These are phyloP conservation scores for Dimargaris xerosporica DNA, from an alignment of 192 early-diverging fungal species.

Conservation along the genomic window DNA sequence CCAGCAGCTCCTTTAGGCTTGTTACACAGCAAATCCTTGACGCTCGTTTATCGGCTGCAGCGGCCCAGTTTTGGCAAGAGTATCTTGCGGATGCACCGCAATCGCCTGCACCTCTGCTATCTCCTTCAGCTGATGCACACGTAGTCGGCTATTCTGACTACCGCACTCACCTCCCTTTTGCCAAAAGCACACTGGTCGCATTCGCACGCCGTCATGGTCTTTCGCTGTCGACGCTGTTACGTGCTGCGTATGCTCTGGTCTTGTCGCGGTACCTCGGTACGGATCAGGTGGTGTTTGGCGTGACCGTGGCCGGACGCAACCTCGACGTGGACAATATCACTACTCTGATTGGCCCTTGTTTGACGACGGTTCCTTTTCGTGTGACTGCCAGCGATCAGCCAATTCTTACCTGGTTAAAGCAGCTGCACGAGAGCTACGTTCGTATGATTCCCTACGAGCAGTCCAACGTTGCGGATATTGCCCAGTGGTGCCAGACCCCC, in stretches of 20 bases:
- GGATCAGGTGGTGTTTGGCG: not conserved
- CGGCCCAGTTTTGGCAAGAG: not conserved
- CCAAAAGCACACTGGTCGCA: not conserved
- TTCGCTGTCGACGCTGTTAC: not conserved
- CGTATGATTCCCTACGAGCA: not conserved
- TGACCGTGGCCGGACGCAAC: not conserved
- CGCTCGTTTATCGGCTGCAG: not conserved
- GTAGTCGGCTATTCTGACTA: no score
- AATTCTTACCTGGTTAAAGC: not conserved
- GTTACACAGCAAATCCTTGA: not conserved
- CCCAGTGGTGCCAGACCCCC: not conserved
- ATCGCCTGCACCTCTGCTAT: not conserved
- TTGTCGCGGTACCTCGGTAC: not conserved
- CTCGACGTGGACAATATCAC: not conserved
- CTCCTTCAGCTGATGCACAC: no score
- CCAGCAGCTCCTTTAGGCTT: no score
- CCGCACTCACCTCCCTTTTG: not conserved
- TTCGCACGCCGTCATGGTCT: not conserved
- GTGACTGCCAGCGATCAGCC: not conserved
- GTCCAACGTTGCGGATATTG: not conserved
- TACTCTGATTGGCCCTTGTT: not conserved
- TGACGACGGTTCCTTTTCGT: not conserved
- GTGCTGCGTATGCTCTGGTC: slow-evolving; percentile 5
- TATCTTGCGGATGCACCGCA: not conserved
- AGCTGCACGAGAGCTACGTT: not conserved